Base-by-base conservation (phyloP, 805 yeast genomes). In the Teunomyces lycoperdinae region DNA sequence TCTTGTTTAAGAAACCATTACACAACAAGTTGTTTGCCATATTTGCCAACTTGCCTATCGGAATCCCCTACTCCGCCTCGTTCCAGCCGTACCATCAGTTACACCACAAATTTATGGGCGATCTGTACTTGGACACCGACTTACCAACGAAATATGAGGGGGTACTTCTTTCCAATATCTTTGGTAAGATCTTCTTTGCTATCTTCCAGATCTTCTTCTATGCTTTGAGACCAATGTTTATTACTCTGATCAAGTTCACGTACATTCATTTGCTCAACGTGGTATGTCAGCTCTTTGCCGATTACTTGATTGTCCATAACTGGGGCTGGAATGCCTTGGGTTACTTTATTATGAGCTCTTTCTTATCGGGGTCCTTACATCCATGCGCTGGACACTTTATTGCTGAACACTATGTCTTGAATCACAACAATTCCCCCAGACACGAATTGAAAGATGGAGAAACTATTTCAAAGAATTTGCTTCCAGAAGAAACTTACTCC, bases 361-460 rank as follows among this genome's bases (percentile, higher is more conserved):
- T 90, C 62, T 70, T 90, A 45, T 96, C 96, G 0, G 97, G 97
- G 2, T 87, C 96, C 0, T 73, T 88, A 61, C 97, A 90, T 61
- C 97, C 97, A 26, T 84, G 89, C 50, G 96, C 97, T 1, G 97
- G 97, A 16, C 97, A 90, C 69, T 90, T 90, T 67, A 88, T 90
- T 54, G 92, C 96, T n/a, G 97, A 90, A 63, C 97, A 90, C 64
- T 89, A 88, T 61, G 81, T 89, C 10, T 74, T 89, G 64, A 71
- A 71, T 54, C 73, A 70, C 29, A 72, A 82, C 53, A 85, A 88
- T 33, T 62, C 66, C 30, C 76, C 78, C 11, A 63, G 64, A 42
- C 47, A 42, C 28, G 46, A 41, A 30, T 43, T 41, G 8, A 48
- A 49, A 11, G 48, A 49, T n/a, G 56, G 50, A 4, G 27, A 40